A percentile compares a stretch with the other conserved stretches of the same genome.
These are phyloP conservation scores for Camellia sinensis DNA, from an alignment of 148 eudicot genomes.

Conservation along the genomic window DNA sequence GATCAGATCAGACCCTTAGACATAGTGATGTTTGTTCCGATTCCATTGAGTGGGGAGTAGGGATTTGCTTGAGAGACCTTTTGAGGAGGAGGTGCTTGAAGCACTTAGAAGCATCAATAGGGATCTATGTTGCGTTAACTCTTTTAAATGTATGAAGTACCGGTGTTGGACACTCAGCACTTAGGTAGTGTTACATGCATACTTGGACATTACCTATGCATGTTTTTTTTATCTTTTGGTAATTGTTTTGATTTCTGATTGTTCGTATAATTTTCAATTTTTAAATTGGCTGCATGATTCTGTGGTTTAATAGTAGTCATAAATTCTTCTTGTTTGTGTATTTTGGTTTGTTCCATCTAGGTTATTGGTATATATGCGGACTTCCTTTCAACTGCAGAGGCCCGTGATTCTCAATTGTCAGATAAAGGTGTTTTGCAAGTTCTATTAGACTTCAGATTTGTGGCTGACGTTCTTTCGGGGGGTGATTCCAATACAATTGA, in stretches of 20 bases:
- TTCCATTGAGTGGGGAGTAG: too few species aligned
- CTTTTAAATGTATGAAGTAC: too few species aligned
- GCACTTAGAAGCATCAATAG: too few species aligned
- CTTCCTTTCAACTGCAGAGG: constrained; percentile 41
- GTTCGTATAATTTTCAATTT: background rate
- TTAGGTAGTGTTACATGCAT: too few species aligned
- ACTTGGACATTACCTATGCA: background rate
- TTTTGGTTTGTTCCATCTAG: constrained; percentile 34
- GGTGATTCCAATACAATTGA: constrained; percentile 49
- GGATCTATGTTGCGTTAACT: too few species aligned
- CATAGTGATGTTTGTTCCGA: background rate
- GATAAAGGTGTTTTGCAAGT: constrained; percentile 86
- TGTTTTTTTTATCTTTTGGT: background rate
- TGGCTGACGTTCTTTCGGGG: constrained; percentile 78
- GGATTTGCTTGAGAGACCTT: too few species aligned
- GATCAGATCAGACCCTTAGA: background rate
- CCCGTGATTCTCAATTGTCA: constrained; percentile 48
- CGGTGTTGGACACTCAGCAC: too few species aligned
- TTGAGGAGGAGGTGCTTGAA: too few species aligned
- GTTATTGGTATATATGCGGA: constrained; percentile 62
- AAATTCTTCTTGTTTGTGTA: constrained; percentile 8
- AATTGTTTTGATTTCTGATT: background rate
- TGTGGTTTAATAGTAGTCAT: background rate
- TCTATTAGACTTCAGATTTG: constrained; percentile 81
- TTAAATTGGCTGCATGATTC: constrained; percentile 11